Base-by-base conservation (phyloP, 2,329 filamentous ascomycete species). In the Aspergillus sp. region DNA sequence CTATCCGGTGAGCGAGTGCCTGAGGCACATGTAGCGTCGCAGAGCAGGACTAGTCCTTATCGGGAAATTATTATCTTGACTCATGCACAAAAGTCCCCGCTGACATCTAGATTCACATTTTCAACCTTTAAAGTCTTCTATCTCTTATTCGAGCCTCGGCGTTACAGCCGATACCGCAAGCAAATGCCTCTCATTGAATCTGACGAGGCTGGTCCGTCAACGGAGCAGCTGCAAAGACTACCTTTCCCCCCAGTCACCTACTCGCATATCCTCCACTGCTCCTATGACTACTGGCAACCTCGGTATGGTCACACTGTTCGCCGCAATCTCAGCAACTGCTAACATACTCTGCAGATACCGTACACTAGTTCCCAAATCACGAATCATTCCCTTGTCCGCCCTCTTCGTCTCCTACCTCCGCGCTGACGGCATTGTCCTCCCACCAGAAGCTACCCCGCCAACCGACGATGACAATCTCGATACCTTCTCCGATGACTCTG, bases 261-360 rank as follows among this genome's bases (percentile, higher is more conserved):
- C 73, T 87, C 90, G 51, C 94, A 99, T 72, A 96, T 99, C 64
- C 82, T 97, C 58, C 91, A 97, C 78, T 99, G 94, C 79, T 96
- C 95, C 47, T 97, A 96, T 77, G 91, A 97, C 75, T 87, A 85
- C 63, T 99, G 95, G 95, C 92, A 97, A 72, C 87, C 91, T 52
- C 89, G 86, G 84, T 92, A 80, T 55, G 80, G 6, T 25, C 22
- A 54, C 22, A 54, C 48, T 34, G 46, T 49, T 31, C 48, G 53
- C 11, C 38, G 50, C 56, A 30, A 48, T 55, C 19, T 45, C 66
- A 22, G 25, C 11, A 52, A 13, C 19, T 56, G 57, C 25, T 31
- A 15, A 43, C 17, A 30, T 13, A 6, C 28, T 1, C 15, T 46
- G 25, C 50, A 91, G 88, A 76, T 97, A 96, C 75, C 89, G 91